Conservation (phyloP, 208 protist genomes). For the Leishmania guyanensis region DNA sequence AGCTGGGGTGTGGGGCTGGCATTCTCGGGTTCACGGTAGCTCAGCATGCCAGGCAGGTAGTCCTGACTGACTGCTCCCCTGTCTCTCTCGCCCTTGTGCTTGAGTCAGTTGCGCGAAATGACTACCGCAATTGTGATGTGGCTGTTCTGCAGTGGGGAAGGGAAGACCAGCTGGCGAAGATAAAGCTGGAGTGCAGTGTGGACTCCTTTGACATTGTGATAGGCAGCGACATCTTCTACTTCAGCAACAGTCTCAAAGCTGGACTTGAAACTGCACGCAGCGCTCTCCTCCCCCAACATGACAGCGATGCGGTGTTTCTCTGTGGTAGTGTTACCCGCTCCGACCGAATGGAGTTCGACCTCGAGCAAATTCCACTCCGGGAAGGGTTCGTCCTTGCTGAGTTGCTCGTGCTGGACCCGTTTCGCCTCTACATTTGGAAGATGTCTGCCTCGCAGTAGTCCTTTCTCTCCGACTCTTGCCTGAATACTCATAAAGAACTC, state of each 20-base stretch:
- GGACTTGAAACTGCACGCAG: conserved; percentile 41
- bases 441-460: background rate
- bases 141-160: conserved; percentile 43
- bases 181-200: conserved; percentile 22
- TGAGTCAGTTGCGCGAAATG: conserved; percentile 17
- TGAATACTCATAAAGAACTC: background rate
- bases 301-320: conserved; percentile 25
- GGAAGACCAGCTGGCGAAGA: conserved; percentile 28
- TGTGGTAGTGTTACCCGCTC: conserved; percentile 56
- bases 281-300: conserved; percentile 18
- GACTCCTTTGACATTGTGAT: conserved; percentile 58
- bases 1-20: conserved; percentile 68
- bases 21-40: conserved; percentile 43
- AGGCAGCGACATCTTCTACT: conserved; percentile 75
- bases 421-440: conserved; percentile 46
- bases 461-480: background rate
- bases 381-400: conserved; percentile 33
- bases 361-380: conserved; percentile 36
- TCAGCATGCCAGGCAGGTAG: conserved; percentile 34
- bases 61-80: conserved; percentile 51
- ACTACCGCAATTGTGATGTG: conserved; percentile 29
- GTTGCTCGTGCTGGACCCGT: conserved; percentile 19
- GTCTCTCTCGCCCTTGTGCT: conserved; percentile 50
- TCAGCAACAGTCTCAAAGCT: conserved; percentile 35
- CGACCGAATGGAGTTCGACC: conserved; percentile 57